A percentile compares a stretch with the other conserved stretches of the same genome.
Conservation (phyloP, 2,329 filamentous ascomycete genomes). For the Fonsecaea pedrosoi region DNA sequence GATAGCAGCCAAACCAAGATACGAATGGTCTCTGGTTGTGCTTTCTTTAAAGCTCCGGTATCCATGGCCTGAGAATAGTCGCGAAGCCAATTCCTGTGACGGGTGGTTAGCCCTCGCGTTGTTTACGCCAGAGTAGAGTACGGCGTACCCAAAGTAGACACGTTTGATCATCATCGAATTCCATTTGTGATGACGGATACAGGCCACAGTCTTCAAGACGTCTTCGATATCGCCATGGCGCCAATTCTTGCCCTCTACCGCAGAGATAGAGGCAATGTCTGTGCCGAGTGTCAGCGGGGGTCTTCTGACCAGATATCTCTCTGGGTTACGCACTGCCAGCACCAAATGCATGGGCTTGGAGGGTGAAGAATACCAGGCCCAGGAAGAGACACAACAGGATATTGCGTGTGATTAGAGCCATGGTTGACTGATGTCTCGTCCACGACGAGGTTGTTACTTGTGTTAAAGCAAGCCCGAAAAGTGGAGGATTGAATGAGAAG, state of each 20-base stretch:
- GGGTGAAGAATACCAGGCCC: conserved; percentile 47
- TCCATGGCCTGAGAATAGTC: conserved; percentile 87
- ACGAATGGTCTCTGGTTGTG: conserved; percentile 78
- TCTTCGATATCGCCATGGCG: conserved; percentile 76
- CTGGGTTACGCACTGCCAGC: conserved; percentile 49
- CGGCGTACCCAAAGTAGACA: conserved; percentile 68
- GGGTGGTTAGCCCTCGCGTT: neutral
- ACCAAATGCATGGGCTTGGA: conserved; percentile 53
- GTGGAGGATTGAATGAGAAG: neutral
- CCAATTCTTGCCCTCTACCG: conserved; percentile 60
- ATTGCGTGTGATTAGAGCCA: conserved; percentile 33
- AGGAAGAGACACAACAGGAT: conserved; percentile 43
- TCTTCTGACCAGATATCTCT: neutral
- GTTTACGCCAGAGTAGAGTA: neutral
- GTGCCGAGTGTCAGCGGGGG: conserved; percentile 7
- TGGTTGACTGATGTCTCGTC: conserved; percentile 5
- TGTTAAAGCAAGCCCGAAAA: neutral
- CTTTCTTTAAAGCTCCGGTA: conserved; percentile 77
- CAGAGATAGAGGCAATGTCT: conserved; percentile 59
- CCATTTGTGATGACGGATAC: conserved; percentile 84
- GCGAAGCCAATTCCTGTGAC: conserved; percentile 72
- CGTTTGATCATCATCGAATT: conserved; percentile 78
- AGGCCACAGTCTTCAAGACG: conserved; percentile 77
- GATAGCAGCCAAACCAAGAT: conserved; percentile 82
- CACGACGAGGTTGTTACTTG: neutral